Base-by-base conservation (phyloP, 352 stramenopile genomes). In the Globisporangium perplexum region DNA sequence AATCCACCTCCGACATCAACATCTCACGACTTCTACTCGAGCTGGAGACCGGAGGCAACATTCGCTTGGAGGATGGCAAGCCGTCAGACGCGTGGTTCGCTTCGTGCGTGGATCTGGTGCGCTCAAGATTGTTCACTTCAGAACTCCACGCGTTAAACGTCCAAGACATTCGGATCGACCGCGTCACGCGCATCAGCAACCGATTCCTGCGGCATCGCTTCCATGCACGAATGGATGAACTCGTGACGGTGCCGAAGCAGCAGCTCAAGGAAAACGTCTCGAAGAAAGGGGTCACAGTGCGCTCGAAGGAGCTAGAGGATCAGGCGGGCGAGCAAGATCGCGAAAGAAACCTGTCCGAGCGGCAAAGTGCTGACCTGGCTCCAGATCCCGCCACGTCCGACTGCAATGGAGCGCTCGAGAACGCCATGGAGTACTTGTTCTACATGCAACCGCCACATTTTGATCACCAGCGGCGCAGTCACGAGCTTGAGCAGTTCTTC, bases 11-110 rank as follows among this genome's bases (percentile, higher is more conserved):
- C 2, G 81, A 96, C 38, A 72, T 86, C 33, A 89, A 82, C 44
- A 90, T 96, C 35, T 72, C 77, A 23, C 69, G 88, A 10, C 57
- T 97, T 26, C 63, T 96, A 45, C 51, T 97, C 30, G 90, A 97
- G 60, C 71, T 97, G 15, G 83, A 96, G 36, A 97, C 87, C 6
- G 90, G 89, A 15, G 90, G 89, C 0, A 97, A 97, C 47, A 93
- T 97, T 48, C 81, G 87, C 0, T 64, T 97, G 10, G 89, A 97
- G 57, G 89, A 97, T 43, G 90, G 88, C 0, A 90, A 75, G 23
- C 66, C 77, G 0, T 67, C 66, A 0, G 88, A 97, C 46, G 71
- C 86, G 5, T 97, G 89, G 88, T 95, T 86, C 39, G 62, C 62
- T 7, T 93, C 81, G 12, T 96, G 86, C 47, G 72, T 90, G 2